Base-by-base conservation (phyloP, 805 yeast species). In the Zygoascus ofunaensis region DNA sequence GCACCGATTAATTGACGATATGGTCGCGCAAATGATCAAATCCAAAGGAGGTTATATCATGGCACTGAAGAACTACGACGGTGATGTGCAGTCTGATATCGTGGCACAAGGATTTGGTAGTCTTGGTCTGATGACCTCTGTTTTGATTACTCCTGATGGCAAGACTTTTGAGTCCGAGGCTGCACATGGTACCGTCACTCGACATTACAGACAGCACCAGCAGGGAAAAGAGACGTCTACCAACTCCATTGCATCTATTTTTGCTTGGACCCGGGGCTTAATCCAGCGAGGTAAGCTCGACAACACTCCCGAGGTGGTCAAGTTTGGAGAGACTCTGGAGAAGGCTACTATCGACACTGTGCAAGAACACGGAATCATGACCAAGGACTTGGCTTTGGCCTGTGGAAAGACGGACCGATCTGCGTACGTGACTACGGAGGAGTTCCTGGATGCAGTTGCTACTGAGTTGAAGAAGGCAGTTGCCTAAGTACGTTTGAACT, bases 51-150 rank as follows among this genome's bases (percentile, higher is more conserved):
- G 97, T 4, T 90, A 73, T 65, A 82, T 90, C 57, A 85, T 90
- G 67, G 97, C 97, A 39, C 77, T 90, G 82, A 90, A 90, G 73
- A 90, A 90, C 72, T 90, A 90, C 68, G 97, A 90, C 64, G 97
- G 97, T 65, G 97, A 90, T 63, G 97, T 90, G 45, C 89, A 87
- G 69, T 82, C 94, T 14, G 97, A 90, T 65, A 83, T 90, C 59
- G 96, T 90, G 46, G 97, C 97, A 24, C 97, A 90, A 69, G 97
- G 97, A 33, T 90, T 90, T 58, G 97, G 97, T 33, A 89, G 97
- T 17, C 73, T 90, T 54, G 97, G 97, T 36, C 75, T 90, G 56
- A 90, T 90, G 97, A 87, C 97, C 26, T 90, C 97, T 2, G 95
- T 87, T n/a, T 76, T 90, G 55, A 78, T 87, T 60, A 80, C 97